Evolutionary conservation across 768 basidiomycete species (phyloP).

Genomic region (Roridomyces roridus): DNA sequence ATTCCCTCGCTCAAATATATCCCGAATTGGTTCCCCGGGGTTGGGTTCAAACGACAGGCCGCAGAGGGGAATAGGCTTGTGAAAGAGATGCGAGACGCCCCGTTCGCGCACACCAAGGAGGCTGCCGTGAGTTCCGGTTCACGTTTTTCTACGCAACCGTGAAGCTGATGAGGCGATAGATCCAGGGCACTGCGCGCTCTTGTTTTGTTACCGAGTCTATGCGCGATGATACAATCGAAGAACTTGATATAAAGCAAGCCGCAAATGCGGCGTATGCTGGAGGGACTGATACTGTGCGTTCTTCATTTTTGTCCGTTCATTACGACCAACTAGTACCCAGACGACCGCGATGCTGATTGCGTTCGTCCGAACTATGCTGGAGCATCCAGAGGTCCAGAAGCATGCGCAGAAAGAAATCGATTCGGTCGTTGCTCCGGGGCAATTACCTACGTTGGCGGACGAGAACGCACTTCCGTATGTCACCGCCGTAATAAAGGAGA

Average conservation of each 20-base stretch:
- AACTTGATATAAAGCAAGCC: constrained; percentile 24
- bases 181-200: constrained; percentile 24
- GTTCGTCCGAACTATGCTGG: constrained; percentile 37
- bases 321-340: too few species aligned
- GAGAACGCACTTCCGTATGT: background rate
- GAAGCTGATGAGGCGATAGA: too few species aligned
- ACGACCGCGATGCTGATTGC: constrained; percentile 20
- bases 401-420: constrained; percentile 39
- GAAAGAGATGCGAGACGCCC: background rate
- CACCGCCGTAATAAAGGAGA: constrained; percentile 12
- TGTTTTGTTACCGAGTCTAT: too few species aligned
- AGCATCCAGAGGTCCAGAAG: constrained; percentile 31
- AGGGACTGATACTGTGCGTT: constrained; percentile 42
- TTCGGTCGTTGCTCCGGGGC: constrained; percentile 21
- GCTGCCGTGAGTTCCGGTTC: background rate
- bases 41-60: constrained; percentile 24
- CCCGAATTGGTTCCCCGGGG: constrained; percentile 26
- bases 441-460: background rate
- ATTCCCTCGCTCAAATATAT: constrained; percentile 28
- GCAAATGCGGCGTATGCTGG: constrained; percentile 41
- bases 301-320: too few species aligned
- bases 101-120: background rate
- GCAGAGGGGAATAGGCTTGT: constrained; percentile 10
- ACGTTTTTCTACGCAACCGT: too few species aligned
- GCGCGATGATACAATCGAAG: too few species aligned